These are phyloP conservation scores for Candida verbasci DNA, from an alignment of 805 yeast genomes.

Conservation along the genomic window DNA sequence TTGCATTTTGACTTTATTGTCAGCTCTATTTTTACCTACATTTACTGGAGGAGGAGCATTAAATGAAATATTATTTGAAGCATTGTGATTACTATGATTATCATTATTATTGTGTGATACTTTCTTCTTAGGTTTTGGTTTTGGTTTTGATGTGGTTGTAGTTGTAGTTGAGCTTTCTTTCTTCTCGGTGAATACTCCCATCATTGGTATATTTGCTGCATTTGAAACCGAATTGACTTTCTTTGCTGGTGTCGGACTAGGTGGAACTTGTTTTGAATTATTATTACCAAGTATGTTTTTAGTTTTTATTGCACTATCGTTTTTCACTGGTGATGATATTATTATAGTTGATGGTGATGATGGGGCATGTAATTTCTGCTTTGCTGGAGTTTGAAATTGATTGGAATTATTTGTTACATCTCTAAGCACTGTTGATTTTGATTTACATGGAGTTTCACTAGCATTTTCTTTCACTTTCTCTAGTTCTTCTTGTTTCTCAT, in stretches of 20 bases:
- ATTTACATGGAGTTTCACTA: slow-evolving; percentile 30
- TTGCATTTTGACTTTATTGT: slow-evolving; percentile 27
- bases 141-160: neutral
- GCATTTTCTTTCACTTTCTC: slow-evolving; percentile 8
- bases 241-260: slow-evolving; percentile 39
- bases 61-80: neutral
- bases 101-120: neutral
- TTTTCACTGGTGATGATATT: slow-evolving; percentile 26
- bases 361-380: slow-evolving; percentile 21
- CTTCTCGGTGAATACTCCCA: slow-evolving; percentile 36
- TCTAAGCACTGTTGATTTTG: slow-evolving; percentile 19
- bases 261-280: slow-evolving; percentile 15
- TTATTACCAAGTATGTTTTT: neutral
- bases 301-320: neutral
- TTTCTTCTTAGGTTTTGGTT: slow-evolving; percentile 1
- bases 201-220: slow-evolving; percentile 28
- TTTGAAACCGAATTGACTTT: too few relatives aligned
- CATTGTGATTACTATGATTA: too few relatives aligned
- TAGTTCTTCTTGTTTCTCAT: slow-evolving; percentile 12
- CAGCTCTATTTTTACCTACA: slow-evolving; percentile 3
- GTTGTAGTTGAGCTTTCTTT: slow-evolving; percentile 8
- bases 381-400: slow-evolving; percentile 31
- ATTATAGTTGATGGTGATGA: slow-evolving; percentile 43
- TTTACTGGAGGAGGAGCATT: neutral
- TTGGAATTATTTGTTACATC: slow-evolving; percentile 19